Conservation (phyloP, 352 stramenopile species). For the Pythium dissimile region DNA sequence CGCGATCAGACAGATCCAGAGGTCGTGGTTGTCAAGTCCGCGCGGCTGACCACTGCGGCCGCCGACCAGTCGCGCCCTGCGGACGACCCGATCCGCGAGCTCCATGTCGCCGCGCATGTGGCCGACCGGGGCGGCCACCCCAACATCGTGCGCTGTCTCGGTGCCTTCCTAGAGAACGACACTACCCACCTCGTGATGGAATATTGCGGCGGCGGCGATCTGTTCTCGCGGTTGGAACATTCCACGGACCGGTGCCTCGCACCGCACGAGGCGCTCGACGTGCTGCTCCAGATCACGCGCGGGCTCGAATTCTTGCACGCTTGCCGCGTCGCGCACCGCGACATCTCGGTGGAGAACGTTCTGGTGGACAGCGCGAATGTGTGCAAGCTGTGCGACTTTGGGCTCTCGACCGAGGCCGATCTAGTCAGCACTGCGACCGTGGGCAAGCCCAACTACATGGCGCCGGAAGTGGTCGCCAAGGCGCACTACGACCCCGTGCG, state of each 20-base stretch:
- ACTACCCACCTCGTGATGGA: slow-evolving; percentile 25
- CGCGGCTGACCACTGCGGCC: slow-evolving; percentile 4
- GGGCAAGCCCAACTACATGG: slow-evolving; percentile 30
- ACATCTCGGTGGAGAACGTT: slow-evolving; percentile 59
- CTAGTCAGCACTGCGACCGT: slow-evolving; percentile 21
- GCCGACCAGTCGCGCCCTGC: slow-evolving; percentile 18
- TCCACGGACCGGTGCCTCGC: slow-evolving; percentile 22
- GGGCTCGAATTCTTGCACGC: slow-evolving; percentile 34
- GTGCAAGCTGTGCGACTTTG: slow-evolving; percentile 59
- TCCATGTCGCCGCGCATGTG: slow-evolving; percentile 16
- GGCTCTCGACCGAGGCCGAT: slow-evolving; percentile 31
- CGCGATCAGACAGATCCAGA: not conserved
- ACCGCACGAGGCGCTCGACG: slow-evolving; percentile 19
- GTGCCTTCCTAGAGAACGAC: slow-evolving; percentile 21
- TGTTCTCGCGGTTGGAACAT: slow-evolving; percentile 24
- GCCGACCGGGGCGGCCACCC: slow-evolving; percentile 21
- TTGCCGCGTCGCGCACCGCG: slow-evolving; percentile 39
- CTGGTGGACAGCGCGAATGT: slow-evolving; percentile 16
- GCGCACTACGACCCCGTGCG: slow-evolving; percentile 7
- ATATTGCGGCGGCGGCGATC: slow-evolving; percentile 21
- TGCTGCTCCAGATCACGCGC: slow-evolving; percentile 27
- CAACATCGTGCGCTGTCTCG: slow-evolving; percentile 15
- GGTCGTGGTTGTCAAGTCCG: slow-evolving; percentile 42
- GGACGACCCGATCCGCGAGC: slow-evolving; percentile 18
- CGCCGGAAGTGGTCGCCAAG: slow-evolving; percentile 24